Evolutionary conservation across 2,329 filamentous ascomycete species (phyloP), one percentile per base, ranked within the genome.

Genomic region (Triangularia verruculosa): DNA sequence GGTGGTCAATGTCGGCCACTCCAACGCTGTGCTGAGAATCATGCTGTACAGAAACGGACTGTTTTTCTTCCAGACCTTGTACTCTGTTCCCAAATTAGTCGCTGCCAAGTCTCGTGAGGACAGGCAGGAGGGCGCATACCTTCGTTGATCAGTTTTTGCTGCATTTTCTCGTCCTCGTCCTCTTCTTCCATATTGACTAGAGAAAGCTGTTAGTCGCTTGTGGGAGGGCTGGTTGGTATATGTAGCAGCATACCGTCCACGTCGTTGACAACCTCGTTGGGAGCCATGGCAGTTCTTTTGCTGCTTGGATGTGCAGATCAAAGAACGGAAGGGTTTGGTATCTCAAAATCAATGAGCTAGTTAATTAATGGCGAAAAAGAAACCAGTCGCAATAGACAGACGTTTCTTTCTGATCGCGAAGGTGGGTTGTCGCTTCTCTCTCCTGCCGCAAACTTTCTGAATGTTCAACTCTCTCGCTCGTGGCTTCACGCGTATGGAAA

Each of bases 41-140:
- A 97, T 92, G 76, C 99, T 95, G 77, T 99, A 99, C 71, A 99
- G 89, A 74, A 98, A 98, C 3, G 95, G 93, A 69, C 91, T 92
- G 79, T 99, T 99, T 83, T 99, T 99, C 84, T 99, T 99, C 95
- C 95, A 99, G 69, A 94, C 97, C 78, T 99, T 99, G 86, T 99
- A 99, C 77, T 99, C 95, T 93, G 17, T 12, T 56, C 65, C 22
- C 66, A 63, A 12, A 28, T 43, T 5, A 56, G 53, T 53, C 24
- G 54, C 51, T 34, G 20, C 22, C 24, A 20, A 20, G 39, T 20
- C 39, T 47, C n/a, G 39, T 17, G 47, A 22, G 22, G 5, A 11
- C 13, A 39, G 20, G 28, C 20, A 28, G 6, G n/a, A 22, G 32
- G 22, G 3, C 57, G 4, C 64, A 2, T 80, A 90, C 90, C 91